phyloP scores from a whole-genome alignment of 2,329 filamentous ascomycete species.

The Blastomyces percursus region DNA sequence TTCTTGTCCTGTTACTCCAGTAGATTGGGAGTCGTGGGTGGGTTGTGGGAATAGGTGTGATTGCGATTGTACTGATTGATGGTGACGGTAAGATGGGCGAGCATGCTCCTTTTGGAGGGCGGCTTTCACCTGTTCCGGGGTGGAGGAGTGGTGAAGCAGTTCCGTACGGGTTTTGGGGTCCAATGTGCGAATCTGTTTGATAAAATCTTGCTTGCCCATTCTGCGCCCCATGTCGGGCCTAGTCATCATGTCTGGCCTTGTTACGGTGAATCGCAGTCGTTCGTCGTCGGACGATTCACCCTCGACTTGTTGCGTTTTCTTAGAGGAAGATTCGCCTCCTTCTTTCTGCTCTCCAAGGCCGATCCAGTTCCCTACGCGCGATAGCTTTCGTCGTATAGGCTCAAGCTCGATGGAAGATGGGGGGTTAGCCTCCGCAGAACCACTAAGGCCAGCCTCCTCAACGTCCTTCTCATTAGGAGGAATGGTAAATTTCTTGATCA shows the following conservation, averaged over 20 bases:
- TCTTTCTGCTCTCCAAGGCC: constrained; percentile 34
- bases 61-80: neutral
- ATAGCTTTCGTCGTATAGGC: constrained; percentile 41
- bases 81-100: neutral
- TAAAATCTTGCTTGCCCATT: constrained; percentile 56
- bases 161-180: constrained; percentile 48
- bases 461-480: constrained; percentile 27
- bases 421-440: constrained; percentile 23
- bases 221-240: constrained; percentile 42
- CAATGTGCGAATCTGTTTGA: constrained; percentile 49
- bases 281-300: constrained; percentile 32
- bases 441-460: constrained; percentile 14
- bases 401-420: constrained; percentile 22
- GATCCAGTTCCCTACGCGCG: constrained; percentile 52
- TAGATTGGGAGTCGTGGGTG: constrained; percentile 2
- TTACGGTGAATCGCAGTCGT: constrained; percentile 51
- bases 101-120: constrained; percentile 23
- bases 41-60: neutral
- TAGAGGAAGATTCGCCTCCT: constrained; percentile 19
- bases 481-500: constrained; percentile 58
- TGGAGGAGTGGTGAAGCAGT: constrained; percentile 33
- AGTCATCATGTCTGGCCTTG: constrained; percentile 28
- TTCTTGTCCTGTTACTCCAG: constrained; percentile 14
- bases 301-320: constrained; percentile 16
- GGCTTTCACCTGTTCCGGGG: constrained; percentile 30